Percentiles rank a stretch among this genome's conserved stretches.
These are phyloP conservation scores for Rhododendron ferrugineum DNA, from an alignment of 148 eudicot species.

Conservation along the genomic window DNA sequence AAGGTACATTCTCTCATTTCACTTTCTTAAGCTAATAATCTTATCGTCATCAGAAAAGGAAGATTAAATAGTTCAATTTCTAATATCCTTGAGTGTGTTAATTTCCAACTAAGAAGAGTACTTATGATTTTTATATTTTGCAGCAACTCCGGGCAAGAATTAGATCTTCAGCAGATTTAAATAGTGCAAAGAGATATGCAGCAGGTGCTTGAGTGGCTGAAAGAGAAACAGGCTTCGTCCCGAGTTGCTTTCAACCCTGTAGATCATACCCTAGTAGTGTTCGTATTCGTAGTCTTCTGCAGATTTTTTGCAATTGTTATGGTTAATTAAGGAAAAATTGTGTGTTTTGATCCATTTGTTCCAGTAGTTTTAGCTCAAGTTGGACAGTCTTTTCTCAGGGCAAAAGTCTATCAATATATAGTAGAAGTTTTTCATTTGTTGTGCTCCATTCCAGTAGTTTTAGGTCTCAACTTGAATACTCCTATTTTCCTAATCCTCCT, in stretches of 20 bases:
- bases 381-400: not conserved
- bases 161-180: not conserved
- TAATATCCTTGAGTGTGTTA: not conserved
- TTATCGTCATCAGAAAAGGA: too few relatives aligned
- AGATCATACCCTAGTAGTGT: not conserved
- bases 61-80: not conserved
- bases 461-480: too few relatives aligned
- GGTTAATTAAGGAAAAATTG: not conserved
- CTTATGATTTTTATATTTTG: not conserved
- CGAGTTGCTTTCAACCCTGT: not conserved
- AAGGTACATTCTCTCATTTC: conserved; percentile 1
- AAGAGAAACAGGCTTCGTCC: not conserved
- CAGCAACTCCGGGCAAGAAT: conserved; percentile 2
- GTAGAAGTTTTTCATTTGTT: not conserved
- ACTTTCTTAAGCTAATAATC: not conserved
- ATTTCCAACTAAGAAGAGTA: not conserved
- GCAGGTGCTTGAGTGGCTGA: not conserved
- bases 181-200: not conserved
- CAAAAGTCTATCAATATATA: not conserved
- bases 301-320: not conserved
- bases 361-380: not conserved
- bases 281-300: not conserved
- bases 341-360: not conserved
- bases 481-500: too few relatives aligned
- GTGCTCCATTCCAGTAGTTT: too few relatives aligned